Base-by-base conservation (phyloP, 2,329 filamentous ascomycete species). In the Tolypocladium album region DNA sequence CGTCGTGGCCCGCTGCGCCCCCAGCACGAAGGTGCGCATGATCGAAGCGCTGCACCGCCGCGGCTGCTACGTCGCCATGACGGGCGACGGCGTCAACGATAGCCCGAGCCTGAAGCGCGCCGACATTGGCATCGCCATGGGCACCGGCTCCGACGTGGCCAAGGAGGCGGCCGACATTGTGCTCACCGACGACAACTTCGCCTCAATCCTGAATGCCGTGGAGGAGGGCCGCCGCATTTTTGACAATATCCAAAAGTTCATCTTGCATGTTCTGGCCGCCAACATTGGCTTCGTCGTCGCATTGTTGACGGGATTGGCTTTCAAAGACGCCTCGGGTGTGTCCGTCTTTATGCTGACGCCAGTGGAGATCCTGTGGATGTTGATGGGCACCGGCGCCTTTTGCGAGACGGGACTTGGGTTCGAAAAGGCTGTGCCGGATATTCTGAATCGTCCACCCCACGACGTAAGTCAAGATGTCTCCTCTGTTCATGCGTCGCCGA, bases 361-460 rank as follows among this genome's bases (percentile, higher is more conserved):
- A 0, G 85, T 90, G n/a, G 83, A 90, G 65, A 88, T 90, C 63
- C 78, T 90, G 50, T 90, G 87, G 88, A 86, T 91, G 62, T 90
- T 90, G 67, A 90, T 90, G 87, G 81, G 90, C 60, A 90, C 88
- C 0, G 88, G 86, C 38, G 85, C 84, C 58, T 79, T 90, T 67
- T 87, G 88, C 4, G 88, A 89, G 63, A 89, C 90, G 85, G 88
- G 87, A 61, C 78, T 90, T 3, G 87, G 88, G 2, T 86, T 89
- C 73, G 88, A 90, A 71, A 75, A 81, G 59, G 87, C 87, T 0
- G 83, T 84, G 0, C 82, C 86, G 0, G 87, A 90, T 68, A 85
- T 90, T 61, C 84, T 90, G 77, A 70, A 78, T 53, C 80, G 88
- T 0, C 86, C 86, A 17, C 88, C 88, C 0, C 86, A 89, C 63